Base-by-base conservation (phyloP, 306 rosid species). In the Albizia julibrissin region DNA sequence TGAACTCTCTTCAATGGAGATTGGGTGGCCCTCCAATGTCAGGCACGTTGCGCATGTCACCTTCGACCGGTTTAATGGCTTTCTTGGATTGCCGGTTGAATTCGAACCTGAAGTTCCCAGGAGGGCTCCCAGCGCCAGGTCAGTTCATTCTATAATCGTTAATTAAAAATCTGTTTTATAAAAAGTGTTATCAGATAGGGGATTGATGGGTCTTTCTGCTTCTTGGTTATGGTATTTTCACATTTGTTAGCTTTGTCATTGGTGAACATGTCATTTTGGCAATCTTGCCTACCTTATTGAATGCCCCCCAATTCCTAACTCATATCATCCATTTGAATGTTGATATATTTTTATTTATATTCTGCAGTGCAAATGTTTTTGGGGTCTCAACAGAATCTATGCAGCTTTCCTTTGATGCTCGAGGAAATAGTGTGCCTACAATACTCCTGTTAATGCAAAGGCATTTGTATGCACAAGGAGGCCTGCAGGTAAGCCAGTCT, bases 331-430 rank as follows among this genome's bases (percentile, higher is more conserved):
- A 19, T 27, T 85, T 84, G 72, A 89, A 80, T 58, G 16, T 82
- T 87, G 83, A 85, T 88, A 69, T 83, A 59, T 70, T 29, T 82
- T 72, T 56, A 62, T 86, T 85, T 72, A 66, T 72, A 78, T 14
- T 85, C 72, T 68, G 82, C 91, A 96, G 99, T 54, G 89, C 99
- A 64, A 94, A 69, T 80, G 99, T 96, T 79, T 96, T 96, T 61
- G 99, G 99, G 76, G 99, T 96, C 71, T 96, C 99, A 49, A 96
- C 99, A 5, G 98, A 96, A 81, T 96, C 99, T 13, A 96, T 96
- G 99, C 99, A 96, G 89, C 99, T 96, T 81, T 93, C 98, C 18
- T 93, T 96, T 78, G 99, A 96, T 87, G 90, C 97, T 54, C 92
- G 98, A 90, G 99, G 99, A 76, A 96, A 96, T 87, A 92, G 98